Percentiles rank a stretch among this genome's conserved stretches.
phyloP scores from a whole-genome alignment of 108 stramenopile genomes.

The Schizochytrium sp. region DNA sequence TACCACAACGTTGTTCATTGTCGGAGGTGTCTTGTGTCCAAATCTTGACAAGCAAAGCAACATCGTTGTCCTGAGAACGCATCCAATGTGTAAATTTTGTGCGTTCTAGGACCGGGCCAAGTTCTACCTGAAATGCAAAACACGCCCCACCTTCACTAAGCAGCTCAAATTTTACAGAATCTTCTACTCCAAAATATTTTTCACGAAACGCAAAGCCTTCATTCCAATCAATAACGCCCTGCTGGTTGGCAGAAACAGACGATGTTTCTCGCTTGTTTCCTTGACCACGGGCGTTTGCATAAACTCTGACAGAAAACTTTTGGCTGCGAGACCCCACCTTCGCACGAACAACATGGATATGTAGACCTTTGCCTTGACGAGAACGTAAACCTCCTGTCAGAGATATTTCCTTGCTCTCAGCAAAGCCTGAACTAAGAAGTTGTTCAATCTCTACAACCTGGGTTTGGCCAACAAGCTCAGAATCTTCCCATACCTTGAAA shows the following conservation, averaged over 20 bases:
- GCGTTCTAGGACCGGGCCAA: neutral
- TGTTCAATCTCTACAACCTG: neutral
- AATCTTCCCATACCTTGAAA: neutral
- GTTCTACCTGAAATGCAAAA: neutral
- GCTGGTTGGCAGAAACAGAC: no score
- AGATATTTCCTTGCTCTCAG: neutral
- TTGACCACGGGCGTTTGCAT: neutral
- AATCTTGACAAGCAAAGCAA: neutral
- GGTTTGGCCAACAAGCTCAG: neutral
- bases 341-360: neutral
- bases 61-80: neutral
- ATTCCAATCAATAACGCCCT: slow-evolving; percentile 21
- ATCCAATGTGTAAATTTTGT: neutral
- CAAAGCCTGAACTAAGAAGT: neutral
- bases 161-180: neutral
- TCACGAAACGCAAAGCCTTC: slow-evolving; percentile 2
- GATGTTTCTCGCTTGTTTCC: neutral
- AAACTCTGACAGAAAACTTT: neutral
- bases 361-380: neutral
- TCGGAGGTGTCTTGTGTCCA: neutral
- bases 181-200: neutral
- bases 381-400: neutral
- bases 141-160: neutral
- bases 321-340: no score
- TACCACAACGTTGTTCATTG: neutral